These are phyloP conservation scores for Infundibulicybe gibba DNA, from an alignment of 768 basidiomycete genomes.

Conservation along the genomic window DNA sequence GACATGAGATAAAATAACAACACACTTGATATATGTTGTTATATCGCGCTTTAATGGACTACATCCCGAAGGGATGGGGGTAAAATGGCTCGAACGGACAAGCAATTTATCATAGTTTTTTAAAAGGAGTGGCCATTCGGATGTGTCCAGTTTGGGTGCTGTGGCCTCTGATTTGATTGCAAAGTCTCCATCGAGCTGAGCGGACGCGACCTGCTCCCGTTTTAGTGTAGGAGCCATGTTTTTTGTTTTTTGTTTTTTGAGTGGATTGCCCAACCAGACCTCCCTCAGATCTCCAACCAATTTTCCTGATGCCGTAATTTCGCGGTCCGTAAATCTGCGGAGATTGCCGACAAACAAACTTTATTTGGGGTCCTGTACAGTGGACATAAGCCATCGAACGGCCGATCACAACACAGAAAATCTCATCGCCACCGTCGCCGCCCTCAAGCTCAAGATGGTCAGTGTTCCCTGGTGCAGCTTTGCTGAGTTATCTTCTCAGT, in stretches of 20 bases:
- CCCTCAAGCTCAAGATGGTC: conserved; percentile 55
- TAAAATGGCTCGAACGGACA: conserved; percentile 94
- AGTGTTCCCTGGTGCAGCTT: conserved; percentile 66
- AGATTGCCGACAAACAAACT: conserved; percentile 19
- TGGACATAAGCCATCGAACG: conserved; percentile 24
- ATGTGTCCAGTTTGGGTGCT: conserved; percentile 84
- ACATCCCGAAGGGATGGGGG: conserved; percentile 92
- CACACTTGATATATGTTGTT: conserved; percentile 82
- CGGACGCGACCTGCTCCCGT: conserved; percentile 67
- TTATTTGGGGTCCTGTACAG: conserved; percentile 50
- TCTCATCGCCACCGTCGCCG: conserved; percentile 7
- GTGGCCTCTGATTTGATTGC: conserved; percentile 76
- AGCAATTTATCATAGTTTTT: conserved; percentile 99
- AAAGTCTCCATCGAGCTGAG: conserved; percentile 73
- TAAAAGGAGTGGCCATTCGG: conserved; percentile 94
- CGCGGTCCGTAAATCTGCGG: neutral
- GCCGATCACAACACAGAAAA: conserved; percentile 2
- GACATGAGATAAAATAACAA: conserved; percentile 1
- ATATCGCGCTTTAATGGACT: conserved; percentile 96
- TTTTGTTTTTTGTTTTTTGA: conserved; percentile 14
- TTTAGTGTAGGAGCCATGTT: conserved; percentile 51
- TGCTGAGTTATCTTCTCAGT: conserved; percentile 93
- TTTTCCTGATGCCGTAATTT: conserved; percentile 12
- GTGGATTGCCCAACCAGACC: conserved; percentile 1
- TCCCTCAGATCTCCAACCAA: conserved; percentile 5